Evolutionary conservation across 257 asterid genomes (phyloP).

Genomic region (Nicotiana tabacum): DNA sequence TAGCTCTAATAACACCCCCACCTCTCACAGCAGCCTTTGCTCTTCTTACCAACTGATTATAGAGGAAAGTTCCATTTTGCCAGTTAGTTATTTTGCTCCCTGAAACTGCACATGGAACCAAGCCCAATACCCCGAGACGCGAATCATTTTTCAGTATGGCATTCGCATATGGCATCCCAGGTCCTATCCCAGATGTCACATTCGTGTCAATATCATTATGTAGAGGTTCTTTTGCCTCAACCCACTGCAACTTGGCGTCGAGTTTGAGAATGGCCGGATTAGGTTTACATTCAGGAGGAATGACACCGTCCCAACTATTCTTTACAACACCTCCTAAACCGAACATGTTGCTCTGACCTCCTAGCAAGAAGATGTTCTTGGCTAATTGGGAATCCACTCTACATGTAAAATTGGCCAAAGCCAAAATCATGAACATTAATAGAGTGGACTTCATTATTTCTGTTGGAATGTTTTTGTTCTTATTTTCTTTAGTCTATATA

Average conservation of each 20-base stretch:
- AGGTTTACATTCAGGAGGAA: slow-evolving; percentile 15
- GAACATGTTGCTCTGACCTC: slow-evolving; percentile 28
- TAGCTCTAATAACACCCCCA: slow-evolving; percentile 18
- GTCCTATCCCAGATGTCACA: neutral
- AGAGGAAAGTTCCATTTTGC: slow-evolving; percentile 22
- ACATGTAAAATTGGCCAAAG: neutral
- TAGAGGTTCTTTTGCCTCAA: neutral
- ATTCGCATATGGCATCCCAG: slow-evolving; percentile 24
- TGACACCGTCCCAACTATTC: slow-evolving; percentile 14
- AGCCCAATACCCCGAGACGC: slow-evolving; percentile 15
- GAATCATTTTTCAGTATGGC: slow-evolving; percentile 12
- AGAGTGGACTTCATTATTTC: neutral
- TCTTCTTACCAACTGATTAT: slow-evolving; percentile 22
- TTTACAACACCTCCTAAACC: slow-evolving; percentile 24
- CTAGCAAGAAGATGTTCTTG: slow-evolving; percentile 15
- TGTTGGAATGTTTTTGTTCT: neutral
- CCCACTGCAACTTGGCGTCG: neutral
- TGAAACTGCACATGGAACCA: slow-evolving; percentile 40
- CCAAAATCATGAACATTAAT: neutral
- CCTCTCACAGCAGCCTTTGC: slow-evolving; percentile 2
- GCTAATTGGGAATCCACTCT: neutral
- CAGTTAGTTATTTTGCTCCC: slow-evolving; percentile 30
- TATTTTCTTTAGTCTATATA: too few species aligned
- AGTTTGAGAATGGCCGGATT: slow-evolving; percentile 9
- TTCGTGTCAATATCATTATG: neutral